These are phyloP conservation scores for Neonectria faginata DNA, from an alignment of 2,329 filamentous ascomycete genomes.

Conservation along the genomic window DNA sequence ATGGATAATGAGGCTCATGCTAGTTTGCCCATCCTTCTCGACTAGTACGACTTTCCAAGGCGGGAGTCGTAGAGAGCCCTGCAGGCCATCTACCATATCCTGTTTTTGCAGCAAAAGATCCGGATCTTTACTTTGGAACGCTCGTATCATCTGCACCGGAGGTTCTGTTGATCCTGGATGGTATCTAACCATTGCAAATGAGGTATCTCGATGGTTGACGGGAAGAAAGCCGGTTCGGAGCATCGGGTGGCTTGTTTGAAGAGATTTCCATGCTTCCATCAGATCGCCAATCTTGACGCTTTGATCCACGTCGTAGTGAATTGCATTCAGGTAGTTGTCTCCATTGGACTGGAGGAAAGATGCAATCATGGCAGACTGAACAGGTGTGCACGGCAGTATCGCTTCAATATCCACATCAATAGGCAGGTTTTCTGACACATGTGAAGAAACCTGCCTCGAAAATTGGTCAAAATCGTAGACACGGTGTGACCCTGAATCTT, in stretches of 20 bases:
- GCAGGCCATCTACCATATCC: slow-evolving; percentile 47
- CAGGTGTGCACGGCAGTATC: slow-evolving; percentile 80
- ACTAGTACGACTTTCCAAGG: slow-evolving; percentile 73
- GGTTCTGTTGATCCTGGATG: slow-evolving; percentile 14
- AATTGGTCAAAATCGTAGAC: slow-evolving; percentile 58
- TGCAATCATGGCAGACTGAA: slow-evolving; percentile 84
- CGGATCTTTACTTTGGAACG: slow-evolving; percentile 35
- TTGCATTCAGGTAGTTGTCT: slow-evolving; percentile 79
- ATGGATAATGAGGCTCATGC: slow-evolving; percentile 68
- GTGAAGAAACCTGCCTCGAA: slow-evolving; percentile 43
- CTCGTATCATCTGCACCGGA: slow-evolving; percentile 29
- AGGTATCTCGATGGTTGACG: slow-evolving; percentile 67
- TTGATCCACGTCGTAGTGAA: slow-evolving; percentile 64
- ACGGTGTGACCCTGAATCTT: background rate
- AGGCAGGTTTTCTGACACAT: slow-evolving; percentile 44
- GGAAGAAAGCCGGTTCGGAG: slow-evolving; percentile 80
- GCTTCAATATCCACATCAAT: slow-evolving; percentile 59
- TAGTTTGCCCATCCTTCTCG: slow-evolving; percentile 34
- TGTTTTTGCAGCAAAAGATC: slow-evolving; percentile 54
- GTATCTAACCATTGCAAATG: slow-evolving; percentile 83
- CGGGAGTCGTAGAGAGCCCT: slow-evolving; percentile 62
- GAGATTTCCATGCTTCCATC: slow-evolving; percentile 67
- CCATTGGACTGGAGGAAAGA: slow-evolving; percentile 77
- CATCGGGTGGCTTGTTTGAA: slow-evolving; percentile 72
- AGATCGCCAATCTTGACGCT: slow-evolving; percentile 57